These are phyloP conservation scores for Shiraia bambusicola DNA, from an alignment of 2,329 filamentous ascomycete genomes.

Conservation along the genomic window DNA sequence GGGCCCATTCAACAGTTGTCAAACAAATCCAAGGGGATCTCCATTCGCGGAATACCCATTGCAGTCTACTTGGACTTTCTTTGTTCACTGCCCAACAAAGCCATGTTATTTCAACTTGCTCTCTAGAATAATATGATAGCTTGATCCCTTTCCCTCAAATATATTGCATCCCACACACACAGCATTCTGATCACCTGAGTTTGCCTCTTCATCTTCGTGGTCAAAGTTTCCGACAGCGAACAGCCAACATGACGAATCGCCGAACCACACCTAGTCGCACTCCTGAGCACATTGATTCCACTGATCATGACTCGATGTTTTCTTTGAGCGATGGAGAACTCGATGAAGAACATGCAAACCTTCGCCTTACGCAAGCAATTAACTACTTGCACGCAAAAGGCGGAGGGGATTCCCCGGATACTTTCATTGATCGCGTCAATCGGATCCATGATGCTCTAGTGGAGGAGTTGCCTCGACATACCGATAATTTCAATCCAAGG, in stretches of 20 bases:
- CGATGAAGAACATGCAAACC: constrained; percentile 16
- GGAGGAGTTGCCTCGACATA: constrained; percentile 15
- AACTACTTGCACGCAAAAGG: constrained; percentile 29
- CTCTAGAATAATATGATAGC: constrained; percentile 4
- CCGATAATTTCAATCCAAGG: constrained; percentile 18
- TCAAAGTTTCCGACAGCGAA: constrained; percentile 7
- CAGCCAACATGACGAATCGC: constrained; percentile 7
- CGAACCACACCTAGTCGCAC: not conserved
- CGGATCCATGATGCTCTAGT: constrained; percentile 30
- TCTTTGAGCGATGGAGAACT: constrained; percentile 6
- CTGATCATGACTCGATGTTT: constrained; percentile 7
- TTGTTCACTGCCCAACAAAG: constrained; percentile 28
- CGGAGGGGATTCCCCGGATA: constrained; percentile 16
- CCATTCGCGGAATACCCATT: constrained; percentile 21
- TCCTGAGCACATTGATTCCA: constrained; percentile 8
- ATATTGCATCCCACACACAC: not conserved
- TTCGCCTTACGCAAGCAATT: constrained; percentile 29
- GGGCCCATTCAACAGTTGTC: constrained; percentile 6
- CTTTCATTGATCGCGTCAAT: constrained; percentile 25
- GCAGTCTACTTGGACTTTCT: constrained; percentile 19
- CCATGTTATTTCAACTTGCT: not conserved
- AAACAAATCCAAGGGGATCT: constrained; percentile 11
- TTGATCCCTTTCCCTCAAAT: not conserved
- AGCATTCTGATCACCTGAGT: too few species aligned
- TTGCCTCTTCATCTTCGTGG: not conserved